These are phyloP conservation scores for Phytopythium delawarense DNA, from an alignment of 352 stramenopile genomes.

Conservation along the genomic window DNA sequence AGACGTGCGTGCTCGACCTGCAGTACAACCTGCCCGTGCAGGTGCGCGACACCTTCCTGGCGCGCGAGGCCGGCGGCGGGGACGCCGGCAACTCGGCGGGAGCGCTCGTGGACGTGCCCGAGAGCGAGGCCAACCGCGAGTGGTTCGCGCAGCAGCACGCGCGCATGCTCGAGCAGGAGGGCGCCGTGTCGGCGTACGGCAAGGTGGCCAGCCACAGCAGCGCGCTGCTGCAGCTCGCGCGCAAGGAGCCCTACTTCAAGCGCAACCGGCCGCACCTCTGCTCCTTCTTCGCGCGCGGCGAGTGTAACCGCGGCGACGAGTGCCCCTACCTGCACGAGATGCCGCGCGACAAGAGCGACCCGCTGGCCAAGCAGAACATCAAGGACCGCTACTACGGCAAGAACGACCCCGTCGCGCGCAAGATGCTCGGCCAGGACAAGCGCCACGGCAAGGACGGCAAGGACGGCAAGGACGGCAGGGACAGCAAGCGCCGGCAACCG, in stretches of 20 bases:
- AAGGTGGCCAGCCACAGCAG: conserved; percentile 63
- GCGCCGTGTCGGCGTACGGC: conserved; percentile 83
- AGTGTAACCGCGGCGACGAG: conserved; percentile 90
- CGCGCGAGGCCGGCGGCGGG: conserved; percentile 30
- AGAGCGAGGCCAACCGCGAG: conserved; percentile 93
- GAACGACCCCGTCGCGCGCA: conserved; percentile 91
- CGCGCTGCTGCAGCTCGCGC: conserved; percentile 80
- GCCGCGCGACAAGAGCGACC: conserved; percentile 89
- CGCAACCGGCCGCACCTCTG: conserved; percentile 91
- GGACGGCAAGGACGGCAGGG: too few relatives aligned
- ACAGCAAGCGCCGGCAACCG: conserved; percentile 17
- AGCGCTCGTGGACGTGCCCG: conserved; percentile 77
- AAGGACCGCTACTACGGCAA: conserved; percentile 93
- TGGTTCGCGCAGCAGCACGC: conserved; percentile 93
- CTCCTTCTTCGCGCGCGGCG: conserved; percentile 93
- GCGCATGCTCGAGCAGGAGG: conserved; percentile 89
- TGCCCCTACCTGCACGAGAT: conserved; percentile 96
- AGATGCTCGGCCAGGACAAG: conserved; percentile 68
- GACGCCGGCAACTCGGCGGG: conserved; percentile 19
- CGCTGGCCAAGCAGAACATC: conserved; percentile 95
- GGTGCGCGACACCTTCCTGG: conserved; percentile 90
- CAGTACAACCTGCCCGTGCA: conserved; percentile 96
- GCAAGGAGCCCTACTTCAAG: conserved; percentile 90
- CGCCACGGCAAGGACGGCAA: conserved; percentile 9
- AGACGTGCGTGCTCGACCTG: conserved; percentile 98